Conservation (phyloP, 2,329 filamentous ascomycete species). For the Cucurbitaria berberidis region DNA sequence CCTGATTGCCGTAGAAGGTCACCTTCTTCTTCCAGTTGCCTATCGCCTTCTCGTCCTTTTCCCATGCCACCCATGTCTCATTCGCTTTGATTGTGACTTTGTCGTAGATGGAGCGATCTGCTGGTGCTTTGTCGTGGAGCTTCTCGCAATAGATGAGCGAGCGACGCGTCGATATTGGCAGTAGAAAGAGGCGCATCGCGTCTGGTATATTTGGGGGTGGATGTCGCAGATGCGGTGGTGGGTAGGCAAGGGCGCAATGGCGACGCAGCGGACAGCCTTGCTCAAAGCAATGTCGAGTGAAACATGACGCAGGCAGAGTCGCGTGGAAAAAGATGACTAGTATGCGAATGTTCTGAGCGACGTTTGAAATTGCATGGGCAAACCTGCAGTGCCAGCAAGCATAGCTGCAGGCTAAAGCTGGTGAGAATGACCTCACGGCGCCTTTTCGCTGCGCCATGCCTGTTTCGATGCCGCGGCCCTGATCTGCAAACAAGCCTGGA, state of each 20-base stretch:
- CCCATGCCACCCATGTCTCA: conserved; percentile 84
- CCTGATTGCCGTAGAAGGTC: conserved; percentile 83
- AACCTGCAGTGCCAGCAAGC: neutral
- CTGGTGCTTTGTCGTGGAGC: conserved; percentile 60
- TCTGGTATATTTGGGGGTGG: conserved; percentile 1
- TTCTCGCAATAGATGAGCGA: conserved; percentile 92
- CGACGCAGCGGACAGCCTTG: conserved; percentile 15
- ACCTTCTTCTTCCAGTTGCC: conserved; percentile 85
- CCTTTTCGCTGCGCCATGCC: conserved; percentile 15
- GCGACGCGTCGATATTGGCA: conserved; percentile 89
- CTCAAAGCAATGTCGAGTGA: conserved; percentile 18
- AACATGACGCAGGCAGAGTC: conserved; percentile 25
- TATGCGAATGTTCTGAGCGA: neutral
- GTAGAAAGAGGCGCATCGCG: conserved; percentile 87
- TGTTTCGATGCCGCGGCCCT: conserved; percentile 19
- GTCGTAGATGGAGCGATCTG: conserved; percentile 66
- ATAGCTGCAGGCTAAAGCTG: conserved; percentile 2
- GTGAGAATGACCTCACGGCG: conserved; percentile 5
- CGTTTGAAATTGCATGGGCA: conserved; percentile 8
- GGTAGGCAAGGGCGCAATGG: conserved; percentile 26
- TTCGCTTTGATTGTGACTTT: conserved; percentile 73
- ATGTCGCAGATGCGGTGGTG: conserved; percentile 10
- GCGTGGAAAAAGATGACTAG: conserved; percentile 12
- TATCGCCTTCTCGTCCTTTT: conserved; percentile 69
- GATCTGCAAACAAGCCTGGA: conserved; percentile 15